A percentile compares a stretch with the other conserved stretches of the same genome.
These are phyloP conservation scores for Nitzschia palea DNA, from an alignment of 108 stramenopile species.

Conservation along the genomic window DNA sequence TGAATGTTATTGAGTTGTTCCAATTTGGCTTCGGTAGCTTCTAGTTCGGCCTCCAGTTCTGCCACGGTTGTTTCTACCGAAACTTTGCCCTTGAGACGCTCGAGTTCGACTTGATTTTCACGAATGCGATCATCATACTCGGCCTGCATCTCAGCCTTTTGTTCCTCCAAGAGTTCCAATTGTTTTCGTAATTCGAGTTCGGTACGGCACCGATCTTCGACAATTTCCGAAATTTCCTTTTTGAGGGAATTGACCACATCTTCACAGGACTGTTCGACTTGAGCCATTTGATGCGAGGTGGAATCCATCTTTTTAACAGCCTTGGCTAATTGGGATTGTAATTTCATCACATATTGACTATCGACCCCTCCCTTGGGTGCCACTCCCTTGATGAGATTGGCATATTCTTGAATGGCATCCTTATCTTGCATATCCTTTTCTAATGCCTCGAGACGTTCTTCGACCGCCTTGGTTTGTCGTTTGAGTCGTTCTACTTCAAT, in stretches of 20 bases:
- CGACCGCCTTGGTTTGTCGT: constrained; percentile 50
- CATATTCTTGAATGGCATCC: constrained; percentile 67
- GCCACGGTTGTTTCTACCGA: constrained; percentile 37
- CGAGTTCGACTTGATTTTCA: constrained; percentile 49
- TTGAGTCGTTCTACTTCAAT: constrained; percentile 62
- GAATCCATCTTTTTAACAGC: constrained; percentile 67
- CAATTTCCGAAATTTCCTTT: constrained; percentile 51
- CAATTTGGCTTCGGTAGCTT: constrained; percentile 43
- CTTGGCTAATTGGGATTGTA: constrained; percentile 62
- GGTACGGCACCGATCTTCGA: constrained; percentile 64
- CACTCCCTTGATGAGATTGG: constrained; percentile 68
- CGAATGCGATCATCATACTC: constrained; percentile 57
- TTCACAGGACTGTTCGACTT: constrained; percentile 48
- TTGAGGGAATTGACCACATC: constrained; percentile 49
- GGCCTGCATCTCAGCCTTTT: constrained; percentile 52
- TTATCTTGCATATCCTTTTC: constrained; percentile 70
- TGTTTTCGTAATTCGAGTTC: constrained; percentile 61
- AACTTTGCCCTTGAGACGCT: constrained; percentile 42
- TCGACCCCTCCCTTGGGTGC: constrained; percentile 61
- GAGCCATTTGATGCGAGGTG: constrained; percentile 54
- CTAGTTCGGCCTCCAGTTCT: constrained; percentile 41
- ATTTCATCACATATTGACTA: constrained; percentile 58
- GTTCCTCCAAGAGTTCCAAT: constrained; percentile 50
- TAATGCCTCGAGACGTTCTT: constrained; percentile 55
- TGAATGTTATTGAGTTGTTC: constrained; percentile 48